These are phyloP conservation scores for Rostrohypoxylon terebratum DNA, from an alignment of 495 filamentous ascomycete species.

Conservation along the genomic window DNA sequence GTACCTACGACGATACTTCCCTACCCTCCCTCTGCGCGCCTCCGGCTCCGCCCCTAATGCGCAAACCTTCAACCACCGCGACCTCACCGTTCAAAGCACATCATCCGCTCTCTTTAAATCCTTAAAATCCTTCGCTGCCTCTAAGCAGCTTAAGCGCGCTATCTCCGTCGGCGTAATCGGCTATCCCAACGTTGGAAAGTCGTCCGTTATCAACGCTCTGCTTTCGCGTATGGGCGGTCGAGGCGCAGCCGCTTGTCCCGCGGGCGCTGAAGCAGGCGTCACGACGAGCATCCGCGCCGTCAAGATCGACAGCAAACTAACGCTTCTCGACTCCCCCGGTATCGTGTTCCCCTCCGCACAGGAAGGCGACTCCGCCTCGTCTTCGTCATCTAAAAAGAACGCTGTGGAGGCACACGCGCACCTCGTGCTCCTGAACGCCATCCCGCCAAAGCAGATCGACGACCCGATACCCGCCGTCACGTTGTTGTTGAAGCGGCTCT, in stretches of 20 bases:
- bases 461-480: constrained; percentile 89
- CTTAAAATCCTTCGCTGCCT: constrained; percentile 88
- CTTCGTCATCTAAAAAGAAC: constrained; percentile 58
- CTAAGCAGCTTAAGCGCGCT: constrained; percentile 85
- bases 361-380: constrained; percentile 21
- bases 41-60: constrained; percentile 86
- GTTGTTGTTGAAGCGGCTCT: constrained; percentile 81
- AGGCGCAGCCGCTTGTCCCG: constrained; percentile 77
- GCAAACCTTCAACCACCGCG: constrained; percentile 90
- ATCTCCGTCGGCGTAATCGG: constrained; percentile 94
- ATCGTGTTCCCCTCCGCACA: constrained; percentile 84
- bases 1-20: constrained; percentile 90
- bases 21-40: constrained; percentile 90
- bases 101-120: constrained; percentile 88
- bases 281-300: constrained; percentile 89
- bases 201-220: constrained; percentile 95
- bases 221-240: constrained; percentile 79
- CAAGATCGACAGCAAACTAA: constrained; percentile 95
- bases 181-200: constrained; percentile 98
- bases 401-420: constrained; percentile 83
- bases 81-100: constrained; percentile 86
- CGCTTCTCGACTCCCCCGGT: constrained; percentile 93
- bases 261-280: constrained; percentile 92
- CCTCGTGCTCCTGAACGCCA: constrained; percentile 87
- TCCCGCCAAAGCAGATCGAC: constrained; percentile 92